These are phyloP conservation scores for Scedosporium apiospermum DNA, from an alignment of 2,329 filamentous ascomycete species.

Conservation along the genomic window DNA sequence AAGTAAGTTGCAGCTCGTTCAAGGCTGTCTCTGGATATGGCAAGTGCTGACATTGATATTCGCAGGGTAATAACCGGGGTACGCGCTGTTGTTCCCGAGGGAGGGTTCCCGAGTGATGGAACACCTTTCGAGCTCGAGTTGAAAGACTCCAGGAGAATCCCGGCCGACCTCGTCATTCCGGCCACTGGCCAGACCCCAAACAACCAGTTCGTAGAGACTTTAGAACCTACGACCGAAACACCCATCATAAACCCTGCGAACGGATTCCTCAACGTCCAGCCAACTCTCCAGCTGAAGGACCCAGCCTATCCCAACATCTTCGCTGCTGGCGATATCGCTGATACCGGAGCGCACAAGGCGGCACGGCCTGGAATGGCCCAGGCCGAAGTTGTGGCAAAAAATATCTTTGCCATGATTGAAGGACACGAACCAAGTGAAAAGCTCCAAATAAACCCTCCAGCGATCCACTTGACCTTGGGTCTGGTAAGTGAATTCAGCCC, in stretches of 20 bases:
- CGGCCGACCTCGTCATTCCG: slow-evolving; percentile 31
- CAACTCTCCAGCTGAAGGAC: slow-evolving; percentile 47
- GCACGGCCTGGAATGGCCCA: slow-evolving; percentile 50
- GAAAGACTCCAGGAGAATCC: slow-evolving; percentile 4
- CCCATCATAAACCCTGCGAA: slow-evolving; percentile 26
- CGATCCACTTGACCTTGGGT: slow-evolving; percentile 45
- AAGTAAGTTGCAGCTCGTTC: slow-evolving; percentile 37
- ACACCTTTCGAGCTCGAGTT: background rate
- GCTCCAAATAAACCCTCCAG: slow-evolving; percentile 33
- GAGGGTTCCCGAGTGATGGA: background rate
- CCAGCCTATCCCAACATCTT: slow-evolving; percentile 41
- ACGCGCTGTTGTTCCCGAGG: background rate
- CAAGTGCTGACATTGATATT: slow-evolving; percentile 1
- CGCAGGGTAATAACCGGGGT: background rate
- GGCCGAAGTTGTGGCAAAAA: slow-evolving; percentile 40
- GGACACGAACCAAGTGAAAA: slow-evolving; percentile 29
- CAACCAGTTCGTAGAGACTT: slow-evolving; percentile 32
- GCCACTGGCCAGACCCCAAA: slow-evolving; percentile 52
- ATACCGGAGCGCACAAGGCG: slow-evolving; percentile 32
- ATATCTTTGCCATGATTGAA: slow-evolving; percentile 38
- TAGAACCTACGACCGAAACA: slow-evolving; percentile 27
- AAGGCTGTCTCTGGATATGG: slow-evolving; percentile 26
- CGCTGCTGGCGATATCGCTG: slow-evolving; percentile 54
- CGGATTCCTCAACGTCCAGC: slow-evolving; percentile 41
- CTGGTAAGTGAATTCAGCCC: slow-evolving; percentile 26